Percentiles rank a stretch among this genome's conserved stretches.
Evolutionary conservation across 305 asterid genomes (phyloP).

Genomic region (Solanum hybrid): DNA sequence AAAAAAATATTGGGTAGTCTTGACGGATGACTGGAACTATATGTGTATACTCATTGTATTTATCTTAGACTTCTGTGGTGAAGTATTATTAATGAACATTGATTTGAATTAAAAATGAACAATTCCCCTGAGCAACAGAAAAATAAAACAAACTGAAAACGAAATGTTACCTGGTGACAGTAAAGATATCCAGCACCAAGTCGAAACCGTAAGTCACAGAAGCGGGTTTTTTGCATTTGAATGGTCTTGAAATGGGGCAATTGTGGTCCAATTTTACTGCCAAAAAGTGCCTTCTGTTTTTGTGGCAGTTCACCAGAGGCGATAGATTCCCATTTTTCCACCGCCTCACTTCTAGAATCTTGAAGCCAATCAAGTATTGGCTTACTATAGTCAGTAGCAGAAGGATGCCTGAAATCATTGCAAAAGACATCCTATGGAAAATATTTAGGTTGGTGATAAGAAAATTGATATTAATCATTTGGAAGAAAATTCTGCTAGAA

Average conservation of each 20-base stretch:
- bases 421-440: constrained; percentile 59
- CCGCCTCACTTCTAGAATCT: constrained; percentile 51
- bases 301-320: constrained; percentile 54
- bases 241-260: constrained; percentile 54
- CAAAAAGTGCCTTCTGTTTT: constrained; percentile 58
- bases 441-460: constrained; percentile 9
- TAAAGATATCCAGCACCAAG: constrained; percentile 85
- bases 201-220: constrained; percentile 64
- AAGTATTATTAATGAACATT: neutral
- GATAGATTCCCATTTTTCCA: constrained; percentile 75
- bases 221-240: constrained; percentile 56
- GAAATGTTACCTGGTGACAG: constrained; percentile 71
- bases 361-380: constrained; percentile 78
- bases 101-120: neutral
- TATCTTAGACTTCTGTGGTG: neutral
- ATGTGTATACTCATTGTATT: neutral
- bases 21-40: neutral
- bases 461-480: constrained; percentile 1
- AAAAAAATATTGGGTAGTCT: neutral
- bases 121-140: neutral
- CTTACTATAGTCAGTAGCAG: constrained; percentile 60
- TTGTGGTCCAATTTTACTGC: constrained; percentile 26
- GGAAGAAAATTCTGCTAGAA: neutral
- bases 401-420: constrained; percentile 60
- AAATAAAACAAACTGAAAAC: neutral